phyloP scores from a whole-genome alignment of 2,329 filamentous ascomycete species.

The Cladosporium sp. region DNA sequence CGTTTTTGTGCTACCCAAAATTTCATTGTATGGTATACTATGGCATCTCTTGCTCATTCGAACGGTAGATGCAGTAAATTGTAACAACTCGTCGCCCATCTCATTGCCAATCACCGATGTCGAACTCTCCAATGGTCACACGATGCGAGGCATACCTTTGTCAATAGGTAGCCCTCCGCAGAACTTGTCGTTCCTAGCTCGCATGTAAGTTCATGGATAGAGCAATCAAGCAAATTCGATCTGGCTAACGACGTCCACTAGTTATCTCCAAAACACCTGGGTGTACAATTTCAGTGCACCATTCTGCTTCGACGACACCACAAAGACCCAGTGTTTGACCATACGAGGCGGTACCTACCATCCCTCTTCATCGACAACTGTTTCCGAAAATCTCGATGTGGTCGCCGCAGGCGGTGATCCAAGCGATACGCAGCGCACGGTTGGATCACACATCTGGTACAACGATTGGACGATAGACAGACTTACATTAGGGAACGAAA shows the following conservation, averaged over 20 bases:
- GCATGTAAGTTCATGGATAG: neutral
- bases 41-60: neutral
- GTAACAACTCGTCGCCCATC: neutral
- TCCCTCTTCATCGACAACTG: slow-evolving; percentile 11
- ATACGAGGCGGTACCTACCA: slow-evolving; percentile 18
- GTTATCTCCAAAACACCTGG: slow-evolving; percentile 19
- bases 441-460: slow-evolving; percentile 17
- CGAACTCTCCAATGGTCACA: slow-evolving; percentile 1
- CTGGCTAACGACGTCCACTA: neutral
- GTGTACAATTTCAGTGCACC: slow-evolving; percentile 16
- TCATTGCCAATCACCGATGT: slow-evolving; percentile 11
- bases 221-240: neutral
- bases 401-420: slow-evolving; percentile 15
- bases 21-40: neutral
- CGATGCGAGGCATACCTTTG: slow-evolving; percentile 8
- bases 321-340: slow-evolving; percentile 13
- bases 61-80: neutral
- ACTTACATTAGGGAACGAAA: slow-evolving; percentile 11
- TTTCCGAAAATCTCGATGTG: slow-evolving; percentile 5
- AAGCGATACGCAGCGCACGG: slow-evolving; percentile 14
- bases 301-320: slow-evolving; percentile 14
- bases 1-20: neutral
- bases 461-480: slow-evolving; percentile 16
- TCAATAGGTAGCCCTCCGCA: slow-evolving; percentile 12
- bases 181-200: slow-evolving; percentile 12